Base-by-base conservation (phyloP, 345 rosid species). In the Pelargonium nanum region DNA sequence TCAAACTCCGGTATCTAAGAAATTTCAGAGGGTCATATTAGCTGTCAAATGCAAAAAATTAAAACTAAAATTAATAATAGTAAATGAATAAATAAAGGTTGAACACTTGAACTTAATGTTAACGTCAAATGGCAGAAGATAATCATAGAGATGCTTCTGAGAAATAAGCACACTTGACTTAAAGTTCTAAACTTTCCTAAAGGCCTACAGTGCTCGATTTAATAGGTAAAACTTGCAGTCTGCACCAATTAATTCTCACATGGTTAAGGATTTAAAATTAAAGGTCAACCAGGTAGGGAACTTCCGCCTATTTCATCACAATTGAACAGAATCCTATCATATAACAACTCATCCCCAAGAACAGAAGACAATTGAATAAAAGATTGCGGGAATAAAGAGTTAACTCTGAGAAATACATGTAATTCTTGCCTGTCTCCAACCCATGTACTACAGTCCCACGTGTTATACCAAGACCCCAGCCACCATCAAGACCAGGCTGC, bases 391-490 rank as follows among this genome's bases (percentile, higher is more conserved):
- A 40, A 40, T 40, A 40, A 12, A 9, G 48, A 40, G 25, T 20
- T 25, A 55, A 58, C 17, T 56, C 20, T 24, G 62, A 56, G 15
- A 26, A 55, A 62, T 0, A 64, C 24, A n/a, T 55, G 9, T 60
- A 40, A 44, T 64, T 48, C 81, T 81, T 83, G 69, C 99, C 99
- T 70, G 87, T 77, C 6, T 78, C 74, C 26, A 64, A 53, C 72
- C 97, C 99, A 75, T 85, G 97, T 19, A 93, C 78, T 72, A 87
- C 86, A 53, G 85, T 89, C 26, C 99, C 96, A 22, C 99, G 97
- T 32, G 99, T 93, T 72, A 89, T 83, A 61, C 83, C 81, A 75
- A 75, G 65, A 58, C 82, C 75, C 96, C 92, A 89, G 68, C 83
- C 82, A 72, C 90, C 88, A 69, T 81, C 84, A 63, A 77, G 63